A percentile compares a stretch with the other conserved stretches of the same genome.
Conservation (phyloP, 768 basidiomycete species). For the Cystofilobasidium capitatum region DNA sequence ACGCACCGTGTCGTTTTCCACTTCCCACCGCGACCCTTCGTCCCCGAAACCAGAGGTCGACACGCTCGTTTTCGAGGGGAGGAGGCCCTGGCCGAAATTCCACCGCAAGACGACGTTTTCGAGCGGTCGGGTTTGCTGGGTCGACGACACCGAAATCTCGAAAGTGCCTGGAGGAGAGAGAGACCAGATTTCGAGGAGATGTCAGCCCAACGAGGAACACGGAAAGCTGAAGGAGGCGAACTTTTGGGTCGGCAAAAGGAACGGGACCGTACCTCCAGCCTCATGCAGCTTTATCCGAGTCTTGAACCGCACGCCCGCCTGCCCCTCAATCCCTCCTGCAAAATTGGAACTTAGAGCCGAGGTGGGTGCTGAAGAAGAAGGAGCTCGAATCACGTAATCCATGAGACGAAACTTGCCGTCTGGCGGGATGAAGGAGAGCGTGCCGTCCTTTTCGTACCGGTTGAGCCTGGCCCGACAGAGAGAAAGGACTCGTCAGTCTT, state of each 20-base stretch:
- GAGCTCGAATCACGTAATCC: conserved; percentile 63
- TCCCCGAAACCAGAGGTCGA: conserved; percentile 37
- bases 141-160: conserved; percentile 35
- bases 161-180: conserved; percentile 35
- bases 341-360: conserved; percentile 40
- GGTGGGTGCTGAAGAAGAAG: conserved; percentile 39
- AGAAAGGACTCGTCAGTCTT: background rate
- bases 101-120: conserved; percentile 65
- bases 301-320: conserved; percentile 32
- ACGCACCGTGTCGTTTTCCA: conserved; percentile 58
- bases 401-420: conserved; percentile 77
- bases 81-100: conserved; percentile 63
- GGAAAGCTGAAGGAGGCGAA: background rate
- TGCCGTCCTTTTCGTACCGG: conserved; percentile 65
- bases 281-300: conserved; percentile 40
- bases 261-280: conserved; percentile 42
- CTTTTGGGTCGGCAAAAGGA: conserved; percentile 53
- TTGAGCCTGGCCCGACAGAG: conserved; percentile 43
- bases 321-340: background rate
- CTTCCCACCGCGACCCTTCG: conserved; percentile 63
- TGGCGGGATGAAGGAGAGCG: conserved; percentile 83
- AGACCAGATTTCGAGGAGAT: background rate
- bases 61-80: conserved; percentile 51
- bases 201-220: background rate
- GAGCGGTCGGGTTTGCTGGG: conserved; percentile 46